Conservation (phyloP, 495 filamentous ascomycete species). For the Rhypophila decipiens region DNA sequence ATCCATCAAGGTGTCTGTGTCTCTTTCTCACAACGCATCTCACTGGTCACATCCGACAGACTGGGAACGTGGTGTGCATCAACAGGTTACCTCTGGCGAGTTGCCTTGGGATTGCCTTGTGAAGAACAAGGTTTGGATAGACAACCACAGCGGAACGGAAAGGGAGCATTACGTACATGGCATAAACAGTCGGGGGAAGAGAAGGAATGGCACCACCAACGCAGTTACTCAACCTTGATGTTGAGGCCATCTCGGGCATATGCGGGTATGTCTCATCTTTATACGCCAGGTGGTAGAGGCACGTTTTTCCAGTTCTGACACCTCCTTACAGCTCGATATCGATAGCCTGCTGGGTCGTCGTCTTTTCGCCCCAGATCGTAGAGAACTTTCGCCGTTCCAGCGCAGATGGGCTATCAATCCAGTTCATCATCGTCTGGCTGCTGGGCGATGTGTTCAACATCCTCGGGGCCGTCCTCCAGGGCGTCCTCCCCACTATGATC, state of each 20-base stretch:
- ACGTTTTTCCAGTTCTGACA: no score
- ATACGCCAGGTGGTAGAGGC: no score
- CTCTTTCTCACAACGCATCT: no score
- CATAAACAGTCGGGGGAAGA: no score
- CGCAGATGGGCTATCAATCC: conserved; percentile 81
- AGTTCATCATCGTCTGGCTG: conserved; percentile 88
- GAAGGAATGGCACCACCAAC: conserved; percentile 74
- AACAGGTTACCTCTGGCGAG: no score
- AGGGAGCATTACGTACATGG: no score
- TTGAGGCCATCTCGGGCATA: conserved; percentile 84
- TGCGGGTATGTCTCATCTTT: conserved; percentile 60
- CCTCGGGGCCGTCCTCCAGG: conserved; percentile 83
- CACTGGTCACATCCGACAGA: no score
- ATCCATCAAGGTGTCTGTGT: no score
- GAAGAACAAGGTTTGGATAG: no score
- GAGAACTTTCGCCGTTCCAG: conserved; percentile 86
- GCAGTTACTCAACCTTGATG: conserved; percentile 60
- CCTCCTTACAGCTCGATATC: conserved; percentile 64
- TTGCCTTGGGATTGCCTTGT: no score
- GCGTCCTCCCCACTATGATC: conserved; percentile 91
- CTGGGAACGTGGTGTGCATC: no score
- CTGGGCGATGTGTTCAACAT: conserved; percentile 96
- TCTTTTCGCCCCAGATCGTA: conserved; percentile 94
- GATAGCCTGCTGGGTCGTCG: conserved; percentile 96
- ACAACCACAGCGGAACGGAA: no score